A percentile compares a stretch with the other conserved stretches of the same genome.
phyloP scores from a whole-genome alignment of 345 rosid species.

The Salix caprea region DNA sequence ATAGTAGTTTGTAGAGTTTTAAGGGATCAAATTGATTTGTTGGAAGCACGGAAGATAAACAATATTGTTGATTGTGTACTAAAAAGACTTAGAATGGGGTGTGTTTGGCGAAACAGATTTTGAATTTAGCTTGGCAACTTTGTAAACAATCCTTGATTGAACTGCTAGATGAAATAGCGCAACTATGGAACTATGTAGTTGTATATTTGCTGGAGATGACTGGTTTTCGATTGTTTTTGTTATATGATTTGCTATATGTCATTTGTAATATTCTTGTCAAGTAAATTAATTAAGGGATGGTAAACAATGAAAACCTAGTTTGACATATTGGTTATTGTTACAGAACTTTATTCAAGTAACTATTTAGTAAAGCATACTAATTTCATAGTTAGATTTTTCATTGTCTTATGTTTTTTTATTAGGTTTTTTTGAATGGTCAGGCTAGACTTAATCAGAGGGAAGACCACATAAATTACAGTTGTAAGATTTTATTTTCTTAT shows the following conservation, averaged over 20 bases:
- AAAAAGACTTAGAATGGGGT: not conserved
- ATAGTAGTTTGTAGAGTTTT: not conserved
- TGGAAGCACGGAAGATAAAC: not conserved
- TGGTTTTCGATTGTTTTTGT: not conserved
- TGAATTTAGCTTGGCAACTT: not conserved
- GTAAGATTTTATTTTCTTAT: not conserved
- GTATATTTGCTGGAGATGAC: not conserved
- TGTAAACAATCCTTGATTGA: not conserved
- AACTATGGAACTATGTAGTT: not conserved
- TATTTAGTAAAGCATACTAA: not conserved
- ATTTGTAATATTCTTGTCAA: not conserved
- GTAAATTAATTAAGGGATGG: not conserved
- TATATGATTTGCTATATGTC: not conserved
- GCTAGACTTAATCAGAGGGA: not conserved
- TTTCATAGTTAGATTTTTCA: not conserved
- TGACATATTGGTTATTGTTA: not conserved
- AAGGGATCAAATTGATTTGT: not conserved
- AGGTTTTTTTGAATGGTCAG: not conserved
- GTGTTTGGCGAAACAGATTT: not conserved
- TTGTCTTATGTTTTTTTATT: not conserved
- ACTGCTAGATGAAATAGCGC: not conserved
- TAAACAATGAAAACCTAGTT: not conserved
- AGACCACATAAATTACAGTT: not conserved
- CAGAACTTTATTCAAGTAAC: not conserved
- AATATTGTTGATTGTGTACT: not conserved